phyloP scores from a whole-genome alignment of 2,329 filamentous ascomycete genomes.

The Trichophyton simii region DNA sequence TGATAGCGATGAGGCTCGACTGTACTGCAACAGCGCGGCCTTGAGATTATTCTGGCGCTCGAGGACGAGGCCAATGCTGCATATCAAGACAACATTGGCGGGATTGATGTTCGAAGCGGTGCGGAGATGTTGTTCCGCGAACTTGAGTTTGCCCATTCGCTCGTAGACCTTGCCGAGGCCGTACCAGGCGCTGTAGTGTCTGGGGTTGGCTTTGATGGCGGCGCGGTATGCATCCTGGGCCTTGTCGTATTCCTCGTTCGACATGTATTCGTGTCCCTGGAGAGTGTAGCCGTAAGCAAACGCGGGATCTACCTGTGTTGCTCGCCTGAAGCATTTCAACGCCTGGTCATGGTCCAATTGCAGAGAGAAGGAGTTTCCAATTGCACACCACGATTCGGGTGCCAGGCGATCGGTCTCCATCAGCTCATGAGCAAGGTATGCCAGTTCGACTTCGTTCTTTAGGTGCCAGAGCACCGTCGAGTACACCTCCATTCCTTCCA shows the following conservation, averaged over 20 bases:
- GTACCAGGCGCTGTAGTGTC: constrained; percentile 98
- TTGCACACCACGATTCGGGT: constrained; percentile 87
- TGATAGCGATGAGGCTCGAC: constrained; percentile 66
- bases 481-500: constrained; percentile 96
- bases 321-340: constrained; percentile 83
- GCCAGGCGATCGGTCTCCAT: constrained; percentile 78
- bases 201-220: constrained; percentile 70
- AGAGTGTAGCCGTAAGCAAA: constrained; percentile 95
- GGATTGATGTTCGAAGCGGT: constrained; percentile 83
- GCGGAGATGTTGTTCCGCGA: constrained; percentile 82
- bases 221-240: constrained; percentile 76
- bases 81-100: constrained; percentile 81
- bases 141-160: constrained; percentile 79
- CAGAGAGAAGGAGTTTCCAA: constrained; percentile 90
- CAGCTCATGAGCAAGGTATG: constrained; percentile 81
- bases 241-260: constrained; percentile 95
- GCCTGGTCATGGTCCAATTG: constrained; percentile 90
- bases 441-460: constrained; percentile 80
- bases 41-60: constrained; percentile 78
- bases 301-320: constrained; percentile 75
- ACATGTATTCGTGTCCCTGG: constrained; percentile 88
- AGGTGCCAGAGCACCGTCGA: constrained; percentile 98
- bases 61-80: constrained; percentile 78
- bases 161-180: constrained; percentile 72
- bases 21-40: constrained; percentile 68